These are phyloP conservation scores for Fragilaria radians DNA, from an alignment of 108 stramenopile species.

Conservation along the genomic window DNA sequence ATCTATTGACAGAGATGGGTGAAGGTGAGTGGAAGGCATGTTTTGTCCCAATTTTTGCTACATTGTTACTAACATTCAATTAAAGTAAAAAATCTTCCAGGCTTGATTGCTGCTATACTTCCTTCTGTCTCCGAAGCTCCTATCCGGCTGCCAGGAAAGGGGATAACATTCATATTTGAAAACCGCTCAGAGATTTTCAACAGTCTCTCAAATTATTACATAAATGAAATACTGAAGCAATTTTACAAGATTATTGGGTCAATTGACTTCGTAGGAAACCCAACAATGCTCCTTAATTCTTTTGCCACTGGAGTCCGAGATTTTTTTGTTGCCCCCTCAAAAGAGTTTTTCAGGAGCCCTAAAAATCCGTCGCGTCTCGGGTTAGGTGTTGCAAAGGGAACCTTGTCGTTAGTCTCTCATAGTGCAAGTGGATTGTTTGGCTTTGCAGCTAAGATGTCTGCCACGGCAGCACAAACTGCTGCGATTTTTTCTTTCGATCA, in stretches of 20 bases:
- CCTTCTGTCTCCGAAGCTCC: constrained; percentile 85
- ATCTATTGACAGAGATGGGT: constrained; percentile 16
- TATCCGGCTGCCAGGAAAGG: constrained; percentile 77
- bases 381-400: constrained; percentile 90
- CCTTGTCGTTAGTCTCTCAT: constrained; percentile 87
- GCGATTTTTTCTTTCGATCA: constrained; percentile 70
- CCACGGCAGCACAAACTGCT: constrained; percentile 54
- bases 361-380: constrained; percentile 85
- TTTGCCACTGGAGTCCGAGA: constrained; percentile 87
- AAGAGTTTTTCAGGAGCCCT: constrained; percentile 69
- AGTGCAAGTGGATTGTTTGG: constrained; percentile 89
- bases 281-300: constrained; percentile 77
- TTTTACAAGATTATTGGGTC: constrained; percentile 93
- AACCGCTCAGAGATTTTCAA: constrained; percentile 46
- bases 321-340: constrained; percentile 86
- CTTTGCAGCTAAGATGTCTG: constrained; percentile 67
- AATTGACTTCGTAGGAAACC: constrained; percentile 93
- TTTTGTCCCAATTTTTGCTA: constrained; percentile 25
- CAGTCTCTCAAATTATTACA: constrained; percentile 70
- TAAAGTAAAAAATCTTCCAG: constrained; percentile 13
- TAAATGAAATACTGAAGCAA: constrained; percentile 78
- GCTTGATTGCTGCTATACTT: constrained; percentile 37
- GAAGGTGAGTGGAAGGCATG: constrained; percentile 9
- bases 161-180: constrained; percentile 64
- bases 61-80: constrained; percentile 12